Conservation (phyloP, 2,329 filamentous ascomycete genomes). For the Aspergillus jensenii region DNA sequence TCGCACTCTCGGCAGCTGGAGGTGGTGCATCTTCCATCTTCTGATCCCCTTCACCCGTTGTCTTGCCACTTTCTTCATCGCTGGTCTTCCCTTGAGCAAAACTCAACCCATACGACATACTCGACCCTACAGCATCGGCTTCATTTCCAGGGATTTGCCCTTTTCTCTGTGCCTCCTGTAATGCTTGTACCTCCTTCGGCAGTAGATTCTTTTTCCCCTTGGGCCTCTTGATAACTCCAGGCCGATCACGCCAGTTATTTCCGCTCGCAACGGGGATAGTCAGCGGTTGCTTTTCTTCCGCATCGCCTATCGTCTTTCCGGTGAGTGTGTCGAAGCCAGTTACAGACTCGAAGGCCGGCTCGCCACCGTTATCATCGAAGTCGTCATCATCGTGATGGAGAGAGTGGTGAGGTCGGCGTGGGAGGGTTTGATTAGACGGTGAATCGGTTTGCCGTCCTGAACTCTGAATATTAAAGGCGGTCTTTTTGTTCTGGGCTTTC, state of each 20-base stretch:
- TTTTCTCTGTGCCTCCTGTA: slow-evolving; percentile 43
- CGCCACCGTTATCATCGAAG: slow-evolving; percentile 48
- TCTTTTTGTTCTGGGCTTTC: slow-evolving; percentile 31
- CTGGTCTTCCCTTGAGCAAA: slow-evolving; percentile 37
- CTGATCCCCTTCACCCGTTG: slow-evolving; percentile 19
- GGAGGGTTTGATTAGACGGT: slow-evolving; percentile 19
- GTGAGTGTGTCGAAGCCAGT: slow-evolving; percentile 54
- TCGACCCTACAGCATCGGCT: slow-evolving; percentile 52
- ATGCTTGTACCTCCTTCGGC: slow-evolving; percentile 56
- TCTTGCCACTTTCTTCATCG: slow-evolving; percentile 19
- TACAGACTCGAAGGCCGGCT: slow-evolving; percentile 46
- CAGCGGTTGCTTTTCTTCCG: slow-evolving; percentile 59
- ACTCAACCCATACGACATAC: slow-evolving; percentile 56
- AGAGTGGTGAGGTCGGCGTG: slow-evolving; percentile 29
- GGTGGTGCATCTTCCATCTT: slow-evolving; percentile 27
- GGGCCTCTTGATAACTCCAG: slow-evolving; percentile 52
- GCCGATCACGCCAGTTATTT: slow-evolving; percentile 68
- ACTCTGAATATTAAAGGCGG: slow-evolving; percentile 33
- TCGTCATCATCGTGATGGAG: slow-evolving; percentile 52
- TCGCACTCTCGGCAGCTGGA: slow-evolving; percentile 20
- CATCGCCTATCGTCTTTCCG: slow-evolving; percentile 42
- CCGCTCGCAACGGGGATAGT: slow-evolving; percentile 77
- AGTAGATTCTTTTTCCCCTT: slow-evolving; percentile 62
- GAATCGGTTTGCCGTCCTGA: slow-evolving; percentile 20
- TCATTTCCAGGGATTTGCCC: slow-evolving; percentile 31